phyloP scores from a whole-genome alignment of 768 basidiomycete species.

The Collybia sp. region DNA sequence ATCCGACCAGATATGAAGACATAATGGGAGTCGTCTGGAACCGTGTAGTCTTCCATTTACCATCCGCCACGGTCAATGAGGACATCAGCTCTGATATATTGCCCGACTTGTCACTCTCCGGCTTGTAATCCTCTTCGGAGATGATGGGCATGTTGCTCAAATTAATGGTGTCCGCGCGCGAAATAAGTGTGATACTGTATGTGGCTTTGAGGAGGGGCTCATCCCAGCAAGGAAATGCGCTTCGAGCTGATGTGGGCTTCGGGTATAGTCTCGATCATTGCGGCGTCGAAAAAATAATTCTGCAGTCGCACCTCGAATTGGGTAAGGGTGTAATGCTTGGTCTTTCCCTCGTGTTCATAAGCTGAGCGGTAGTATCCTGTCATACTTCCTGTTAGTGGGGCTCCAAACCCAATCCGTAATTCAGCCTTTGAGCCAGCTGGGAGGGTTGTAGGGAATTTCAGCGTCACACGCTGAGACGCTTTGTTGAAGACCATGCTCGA shows the following conservation, averaged over 20 bases:
- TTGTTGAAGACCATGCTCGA: conserved; percentile 50
- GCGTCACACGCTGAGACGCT: conserved; percentile 57
- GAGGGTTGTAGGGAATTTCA: conserved; percentile 54
- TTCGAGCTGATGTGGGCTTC: conserved; percentile 81
- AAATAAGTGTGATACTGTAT: conserved; percentile 72
- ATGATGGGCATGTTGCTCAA: conserved; percentile 84
- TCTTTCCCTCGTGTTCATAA: conserved; percentile 59
- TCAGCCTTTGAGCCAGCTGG: conserved; percentile 66
- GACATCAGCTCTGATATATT: conserved; percentile 38
- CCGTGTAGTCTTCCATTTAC: conserved; percentile 74
- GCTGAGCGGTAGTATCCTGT: conserved; percentile 77
- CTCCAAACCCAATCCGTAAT: conserved; percentile 66
- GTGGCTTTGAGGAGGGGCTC: conserved; percentile 90
- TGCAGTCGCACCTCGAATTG: conserved; percentile 69
- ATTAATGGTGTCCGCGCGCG: conserved; percentile 68
- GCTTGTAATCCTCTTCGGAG: conserved; percentile 48
- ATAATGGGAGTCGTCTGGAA: conserved; percentile 82
- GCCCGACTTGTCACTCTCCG: conserved; percentile 17
- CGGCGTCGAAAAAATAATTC: neutral
- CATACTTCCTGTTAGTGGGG: conserved; percentile 67
- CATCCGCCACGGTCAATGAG: conserved; percentile 29
- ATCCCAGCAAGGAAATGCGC: conserved; percentile 89
- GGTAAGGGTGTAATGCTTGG: conserved; percentile 72
- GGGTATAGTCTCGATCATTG: conserved; percentile 1
- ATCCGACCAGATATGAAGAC: conserved; percentile 89